Evolutionary conservation across 164 flowering plant species (phyloP).

Genomic region (Kalanchoe fedtschenkoi): DNA sequence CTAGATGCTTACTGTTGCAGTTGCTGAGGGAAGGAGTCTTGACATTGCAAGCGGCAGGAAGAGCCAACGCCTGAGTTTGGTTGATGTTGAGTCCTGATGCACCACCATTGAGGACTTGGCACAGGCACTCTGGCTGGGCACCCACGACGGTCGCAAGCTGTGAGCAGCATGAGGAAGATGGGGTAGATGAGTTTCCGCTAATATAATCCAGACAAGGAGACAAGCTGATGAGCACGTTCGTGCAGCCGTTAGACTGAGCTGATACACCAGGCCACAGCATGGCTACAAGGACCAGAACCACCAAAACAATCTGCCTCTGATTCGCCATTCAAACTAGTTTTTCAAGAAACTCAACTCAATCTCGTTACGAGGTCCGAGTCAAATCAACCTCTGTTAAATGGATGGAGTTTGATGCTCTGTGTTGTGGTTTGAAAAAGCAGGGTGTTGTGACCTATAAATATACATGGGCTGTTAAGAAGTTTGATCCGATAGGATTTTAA

Average conservation of each 20-base stretch:
- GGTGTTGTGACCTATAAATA: not conserved
- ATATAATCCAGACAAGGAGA: slow-evolving; percentile 66
- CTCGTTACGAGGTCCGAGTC: no score
- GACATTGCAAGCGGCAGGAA: slow-evolving; percentile 65
- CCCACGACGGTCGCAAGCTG: slow-evolving; percentile 55
- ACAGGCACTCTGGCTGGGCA: slow-evolving; percentile 51
- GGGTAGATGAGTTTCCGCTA: slow-evolving; percentile 54
- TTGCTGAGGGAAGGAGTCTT: slow-evolving; percentile 58
- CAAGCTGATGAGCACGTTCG: slow-evolving; percentile 40
- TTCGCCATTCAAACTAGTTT: no score
- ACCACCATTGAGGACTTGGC: slow-evolving; percentile 48
- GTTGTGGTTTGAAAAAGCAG: no score
- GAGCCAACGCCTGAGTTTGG: slow-evolving; percentile 58
- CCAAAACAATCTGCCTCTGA: not conserved
- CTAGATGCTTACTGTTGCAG: slow-evolving; percentile 39
- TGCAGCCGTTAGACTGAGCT: slow-evolving; percentile 54
- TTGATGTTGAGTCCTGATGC: slow-evolving; percentile 51
- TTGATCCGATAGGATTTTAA: not conserved
- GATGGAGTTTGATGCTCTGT: not conserved
- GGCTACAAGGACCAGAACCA: slow-evolving; percentile 20
- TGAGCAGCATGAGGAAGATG: slow-evolving; percentile 55
- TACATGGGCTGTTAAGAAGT: not conserved
- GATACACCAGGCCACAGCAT: slow-evolving; percentile 27
- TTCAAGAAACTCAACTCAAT: not conserved
- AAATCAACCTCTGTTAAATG: no score